A percentile compares a stretch with the other conserved stretches of the same genome.
Conservation (phyloP, 257 asterid species). For the Apocynum venetum region DNA sequence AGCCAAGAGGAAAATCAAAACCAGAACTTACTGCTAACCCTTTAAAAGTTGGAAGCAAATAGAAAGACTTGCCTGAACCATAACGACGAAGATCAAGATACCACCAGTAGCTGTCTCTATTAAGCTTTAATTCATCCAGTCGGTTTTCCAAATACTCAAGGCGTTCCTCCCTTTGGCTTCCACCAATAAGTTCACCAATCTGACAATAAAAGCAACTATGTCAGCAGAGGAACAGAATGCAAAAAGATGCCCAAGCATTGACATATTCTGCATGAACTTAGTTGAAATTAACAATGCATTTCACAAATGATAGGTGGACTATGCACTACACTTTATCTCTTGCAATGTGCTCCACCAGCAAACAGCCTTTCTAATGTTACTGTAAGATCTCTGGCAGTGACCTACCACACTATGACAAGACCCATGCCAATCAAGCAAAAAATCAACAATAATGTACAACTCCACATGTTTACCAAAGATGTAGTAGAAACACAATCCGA, state of each 20-base stretch:
- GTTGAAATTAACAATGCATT: neutral
- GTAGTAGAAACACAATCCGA: neutral
- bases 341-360: neutral
- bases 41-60: neutral
- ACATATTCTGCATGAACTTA: neutral
- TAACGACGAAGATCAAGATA: constrained; percentile 95
- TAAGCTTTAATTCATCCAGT: constrained; percentile 78
- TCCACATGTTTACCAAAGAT: neutral
- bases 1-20: neutral
- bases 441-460: neutral
- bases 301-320: neutral
- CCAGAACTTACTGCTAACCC: neutral
- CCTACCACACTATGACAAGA: neutral
- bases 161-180: constrained; percentile 99
- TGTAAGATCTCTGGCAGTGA: neutral
- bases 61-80: constrained; percentile 70
- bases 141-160: constrained; percentile 75
- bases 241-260: neutral
- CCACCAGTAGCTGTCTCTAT: constrained; percentile 98
- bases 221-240: neutral
- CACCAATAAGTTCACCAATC: constrained; percentile 98
- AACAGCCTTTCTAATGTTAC: neutral
- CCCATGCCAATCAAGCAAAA: neutral
- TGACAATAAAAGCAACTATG: constrained; percentile 24
- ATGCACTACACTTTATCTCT: neutral